Percentiles rank a stretch among this genome's conserved stretches.
Evolutionary conservation across 306 rosid genomes (phyloP).

Genomic region (Lotus japonicus): DNA sequence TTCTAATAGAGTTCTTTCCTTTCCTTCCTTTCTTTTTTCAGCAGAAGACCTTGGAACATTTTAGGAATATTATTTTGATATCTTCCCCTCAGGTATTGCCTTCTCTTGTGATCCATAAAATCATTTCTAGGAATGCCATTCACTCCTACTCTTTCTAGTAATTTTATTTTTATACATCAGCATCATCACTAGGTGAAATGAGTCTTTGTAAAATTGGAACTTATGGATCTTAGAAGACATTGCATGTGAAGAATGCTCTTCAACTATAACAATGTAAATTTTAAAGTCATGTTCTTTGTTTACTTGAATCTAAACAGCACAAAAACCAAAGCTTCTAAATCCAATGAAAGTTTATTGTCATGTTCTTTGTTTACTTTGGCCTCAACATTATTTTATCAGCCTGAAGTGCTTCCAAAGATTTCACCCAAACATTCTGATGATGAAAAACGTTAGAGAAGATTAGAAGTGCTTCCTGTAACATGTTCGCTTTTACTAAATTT

Average conservation of each 20-base stretch:
- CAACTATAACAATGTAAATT: background rate
- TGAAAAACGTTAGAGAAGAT: too few relatives aligned
- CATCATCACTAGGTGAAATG: too few relatives aligned
- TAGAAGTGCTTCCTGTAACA: background rate
- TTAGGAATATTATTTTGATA: constrained; percentile 70
- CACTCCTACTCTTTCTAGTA: too few relatives aligned
- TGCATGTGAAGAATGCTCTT: background rate
- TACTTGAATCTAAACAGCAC: background rate
- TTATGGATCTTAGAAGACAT: background rate
- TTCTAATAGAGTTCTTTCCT: constrained; percentile 18
- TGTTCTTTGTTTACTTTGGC: too few relatives aligned
- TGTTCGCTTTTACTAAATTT: background rate
- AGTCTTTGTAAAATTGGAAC: background rate
- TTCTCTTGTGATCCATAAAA: background rate
- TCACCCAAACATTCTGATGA: too few relatives aligned
- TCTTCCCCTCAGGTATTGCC: constrained; percentile 91
- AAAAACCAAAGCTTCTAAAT: background rate
- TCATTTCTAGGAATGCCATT: too few relatives aligned
- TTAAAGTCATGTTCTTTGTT: background rate
- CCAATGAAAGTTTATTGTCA: too few relatives aligned
- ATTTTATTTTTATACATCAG: too few relatives aligned
- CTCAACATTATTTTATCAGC: too few relatives aligned
- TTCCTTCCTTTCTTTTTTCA: constrained; percentile 39
- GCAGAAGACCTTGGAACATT: constrained; percentile 78
- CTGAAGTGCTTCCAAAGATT: too few relatives aligned